Evolutionary conservation across 352 stramenopile species (phyloP).

Genomic region (Halophytophthora batemanensis): DNA sequence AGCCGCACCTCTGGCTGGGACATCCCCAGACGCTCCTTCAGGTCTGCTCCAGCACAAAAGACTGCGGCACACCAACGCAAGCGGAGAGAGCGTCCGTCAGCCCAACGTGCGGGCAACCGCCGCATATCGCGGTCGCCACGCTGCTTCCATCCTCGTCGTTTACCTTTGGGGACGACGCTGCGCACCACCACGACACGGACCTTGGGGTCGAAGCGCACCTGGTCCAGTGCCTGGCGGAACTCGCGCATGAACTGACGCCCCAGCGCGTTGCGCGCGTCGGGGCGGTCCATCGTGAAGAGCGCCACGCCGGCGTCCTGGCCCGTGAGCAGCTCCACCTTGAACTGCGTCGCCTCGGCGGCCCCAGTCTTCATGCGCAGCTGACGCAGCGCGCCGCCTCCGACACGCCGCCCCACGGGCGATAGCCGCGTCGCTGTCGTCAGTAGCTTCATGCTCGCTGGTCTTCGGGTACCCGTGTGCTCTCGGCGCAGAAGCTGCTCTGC

Average conservation of each 20-base stretch:
- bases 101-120: too few species aligned
- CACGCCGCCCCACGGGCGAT: slow-evolving; percentile 1
- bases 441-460: too few species aligned
- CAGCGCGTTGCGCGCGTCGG: slow-evolving; percentile 71
- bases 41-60: slow-evolving; percentile 88
- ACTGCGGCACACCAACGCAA: slow-evolving; percentile 25
- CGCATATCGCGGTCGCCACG: too few species aligned
- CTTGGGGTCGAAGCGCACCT: slow-evolving; percentile 58
- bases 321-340: slow-evolving; percentile 57
- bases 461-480: too few species aligned
- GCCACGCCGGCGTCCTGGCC: slow-evolving; percentile 57
- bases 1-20: slow-evolving; percentile 63
- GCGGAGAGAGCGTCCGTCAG: neutral
- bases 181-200: slow-evolving; percentile 81
- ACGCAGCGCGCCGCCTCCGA: neutral
- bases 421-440: neutral
- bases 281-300: slow-evolving; percentile 77
- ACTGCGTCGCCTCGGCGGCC: slow-evolving; percentile 26
- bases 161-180: slow-evolving; percentile 61
- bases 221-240: slow-evolving; percentile 65
- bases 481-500: too few species aligned
- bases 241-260: slow-evolving; percentile 81
- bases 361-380: slow-evolving; percentile 13
- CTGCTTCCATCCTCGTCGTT: neutral
- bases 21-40: slow-evolving; percentile 91